Percentiles rank a stretch among this genome's conserved stretches.
phyloP scores from a whole-genome alignment of 305 asterid genomes.

The Plantago lanceolata region DNA sequence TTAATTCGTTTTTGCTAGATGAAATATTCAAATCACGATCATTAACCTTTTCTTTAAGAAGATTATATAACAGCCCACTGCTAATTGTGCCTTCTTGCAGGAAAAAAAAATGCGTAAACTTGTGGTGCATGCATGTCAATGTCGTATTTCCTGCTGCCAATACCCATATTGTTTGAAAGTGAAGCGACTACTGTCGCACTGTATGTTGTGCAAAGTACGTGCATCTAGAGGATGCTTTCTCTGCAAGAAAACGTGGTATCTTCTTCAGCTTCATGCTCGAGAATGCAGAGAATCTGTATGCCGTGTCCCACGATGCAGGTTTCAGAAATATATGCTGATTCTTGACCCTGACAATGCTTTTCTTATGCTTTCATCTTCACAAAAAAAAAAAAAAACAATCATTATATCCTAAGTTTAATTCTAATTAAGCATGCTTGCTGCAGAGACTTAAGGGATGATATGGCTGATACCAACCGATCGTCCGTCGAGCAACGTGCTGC shows the following conservation, averaged over 20 bases:
- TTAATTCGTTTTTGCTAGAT: too few species aligned
- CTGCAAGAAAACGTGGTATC: slow-evolving; percentile 98
- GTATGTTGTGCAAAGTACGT: slow-evolving; percentile 70
- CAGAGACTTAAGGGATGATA: too few species aligned
- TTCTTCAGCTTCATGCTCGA: slow-evolving; percentile 95
- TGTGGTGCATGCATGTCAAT: slow-evolving; percentile 94
- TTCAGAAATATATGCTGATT: background rate
- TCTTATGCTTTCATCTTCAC: slow-evolving; percentile 3
- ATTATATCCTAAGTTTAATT: too few species aligned
- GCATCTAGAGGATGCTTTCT: slow-evolving; percentile 88
- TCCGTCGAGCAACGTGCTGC: too few species aligned
- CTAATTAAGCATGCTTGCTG: too few species aligned
- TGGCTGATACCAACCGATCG: too few species aligned
- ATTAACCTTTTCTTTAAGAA: too few species aligned
- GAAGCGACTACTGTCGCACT: slow-evolving; percentile 98
- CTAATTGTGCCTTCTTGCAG: slow-evolving; percentile 53
- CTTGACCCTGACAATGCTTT: background rate
- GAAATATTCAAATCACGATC: too few species aligned
- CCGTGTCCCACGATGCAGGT: slow-evolving; percentile 97
- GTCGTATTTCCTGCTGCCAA: slow-evolving; percentile 66
- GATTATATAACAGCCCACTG: too few species aligned
- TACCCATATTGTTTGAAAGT: slow-evolving; percentile 94
- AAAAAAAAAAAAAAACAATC: too few species aligned
- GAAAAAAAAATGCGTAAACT: slow-evolving; percentile 95
- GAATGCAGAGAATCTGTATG: slow-evolving; percentile 90